These are phyloP conservation scores for Tricladium varicosporioides DNA, from an alignment of 2,329 filamentous ascomycete species.

Conservation along the genomic window DNA sequence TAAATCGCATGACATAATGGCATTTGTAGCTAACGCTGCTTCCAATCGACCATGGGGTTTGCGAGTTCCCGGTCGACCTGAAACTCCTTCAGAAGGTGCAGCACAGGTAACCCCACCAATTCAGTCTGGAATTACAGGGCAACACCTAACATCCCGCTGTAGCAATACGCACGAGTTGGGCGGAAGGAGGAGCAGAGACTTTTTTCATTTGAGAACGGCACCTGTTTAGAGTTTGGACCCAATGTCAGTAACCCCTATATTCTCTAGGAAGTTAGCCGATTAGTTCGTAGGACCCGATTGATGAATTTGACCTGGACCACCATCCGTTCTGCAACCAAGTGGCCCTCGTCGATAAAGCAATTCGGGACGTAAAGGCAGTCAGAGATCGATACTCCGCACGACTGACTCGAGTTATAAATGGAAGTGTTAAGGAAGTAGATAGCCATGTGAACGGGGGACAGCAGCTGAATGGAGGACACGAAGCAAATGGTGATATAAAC, in stretches of 20 bases:
- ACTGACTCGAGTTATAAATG: not conserved
- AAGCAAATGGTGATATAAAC: not conserved
- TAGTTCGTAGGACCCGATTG: constrained; percentile 20
- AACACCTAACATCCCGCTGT: not conserved
- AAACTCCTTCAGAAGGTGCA: constrained; percentile 27
- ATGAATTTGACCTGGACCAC: constrained; percentile 13
- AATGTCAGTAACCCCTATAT: constrained; percentile 14
- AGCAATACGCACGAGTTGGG: constrained; percentile 21
- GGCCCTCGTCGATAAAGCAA: constrained; percentile 18
- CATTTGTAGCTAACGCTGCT: not conserved
- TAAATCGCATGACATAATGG: not conserved
- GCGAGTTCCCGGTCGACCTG: constrained; percentile 24
- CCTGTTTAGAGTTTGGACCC: constrained; percentile 23
- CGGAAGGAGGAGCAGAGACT: constrained; percentile 8
- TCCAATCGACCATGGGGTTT: constrained; percentile 23
- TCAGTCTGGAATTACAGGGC: not conserved
- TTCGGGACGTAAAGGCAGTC: constrained; percentile 19
- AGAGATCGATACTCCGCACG: constrained; percentile 12
- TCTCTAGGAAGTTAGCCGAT: constrained; percentile 4
- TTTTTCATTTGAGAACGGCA: constrained; percentile 23
- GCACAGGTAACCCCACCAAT: constrained; percentile 23
- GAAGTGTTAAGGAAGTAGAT: not conserved
- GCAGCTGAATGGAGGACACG: too few species aligned
- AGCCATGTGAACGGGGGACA: not conserved
- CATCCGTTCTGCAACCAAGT: constrained; percentile 24